These are phyloP conservation scores for Zasmidium angulare DNA, from an alignment of 2,329 filamentous ascomycete species.

Conservation along the genomic window DNA sequence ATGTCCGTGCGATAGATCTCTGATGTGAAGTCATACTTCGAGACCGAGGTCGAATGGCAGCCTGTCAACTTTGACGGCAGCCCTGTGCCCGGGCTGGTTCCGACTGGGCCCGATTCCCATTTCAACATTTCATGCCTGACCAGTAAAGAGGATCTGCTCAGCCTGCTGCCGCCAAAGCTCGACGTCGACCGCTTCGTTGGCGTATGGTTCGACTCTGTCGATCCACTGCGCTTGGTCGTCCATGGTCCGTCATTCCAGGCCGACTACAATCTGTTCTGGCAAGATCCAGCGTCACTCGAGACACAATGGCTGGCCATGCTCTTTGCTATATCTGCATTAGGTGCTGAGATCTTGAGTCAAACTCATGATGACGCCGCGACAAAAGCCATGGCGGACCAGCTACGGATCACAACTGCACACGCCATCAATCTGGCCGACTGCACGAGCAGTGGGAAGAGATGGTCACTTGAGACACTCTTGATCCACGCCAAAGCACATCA, in stretches of 20 bases:
- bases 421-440: not conserved
- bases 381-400: not conserved
- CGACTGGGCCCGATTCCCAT: not conserved
- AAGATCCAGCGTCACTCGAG: not conserved
- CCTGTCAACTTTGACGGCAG: not conserved
- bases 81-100: not conserved
- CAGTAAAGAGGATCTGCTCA: not conserved
- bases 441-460: not conserved
- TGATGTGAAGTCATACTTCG: not conserved
- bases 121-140: not conserved
- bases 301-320: not conserved
- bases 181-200: not conserved
- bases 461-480: not conserved
- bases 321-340: not conserved
- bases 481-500: not conserved
- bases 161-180: not conserved
- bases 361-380: not conserved
- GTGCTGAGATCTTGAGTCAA: not conserved
- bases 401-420: not conserved
- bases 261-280: not conserved
- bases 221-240: not conserved
- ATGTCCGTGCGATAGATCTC: not conserved
- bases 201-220: not conserved
- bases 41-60: not conserved
- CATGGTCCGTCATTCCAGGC: not conserved